phyloP scores from a whole-genome alignment of 352 stramenopile species.

The Pythium scleroteichum region DNA sequence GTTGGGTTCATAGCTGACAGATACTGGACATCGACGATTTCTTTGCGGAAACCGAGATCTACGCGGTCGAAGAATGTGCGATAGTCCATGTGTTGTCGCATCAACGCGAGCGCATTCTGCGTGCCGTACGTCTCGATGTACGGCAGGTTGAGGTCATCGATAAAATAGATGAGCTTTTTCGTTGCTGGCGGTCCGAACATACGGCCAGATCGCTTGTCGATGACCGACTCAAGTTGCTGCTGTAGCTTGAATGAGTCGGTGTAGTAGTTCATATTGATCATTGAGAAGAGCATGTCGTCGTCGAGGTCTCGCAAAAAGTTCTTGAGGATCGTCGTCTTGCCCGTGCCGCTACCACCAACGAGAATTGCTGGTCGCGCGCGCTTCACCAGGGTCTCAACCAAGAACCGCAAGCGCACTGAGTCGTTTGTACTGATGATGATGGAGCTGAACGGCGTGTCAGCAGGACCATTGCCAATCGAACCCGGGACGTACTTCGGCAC shows the following conservation, averaged over 20 bases:
- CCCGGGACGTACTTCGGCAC: slow-evolving; percentile 90
- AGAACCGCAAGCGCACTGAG: slow-evolving; percentile 93
- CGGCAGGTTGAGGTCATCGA: slow-evolving; percentile 96
- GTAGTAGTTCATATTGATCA: slow-evolving; percentile 98
- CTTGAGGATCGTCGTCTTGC: slow-evolving; percentile 97
- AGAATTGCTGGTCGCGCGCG: slow-evolving; percentile 95
- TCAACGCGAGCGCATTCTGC: slow-evolving; percentile 93
- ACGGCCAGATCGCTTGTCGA: slow-evolving; percentile 95
- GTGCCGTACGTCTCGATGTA: slow-evolving; percentile 98
- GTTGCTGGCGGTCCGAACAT: slow-evolving; percentile 95
- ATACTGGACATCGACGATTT: slow-evolving; percentile 97
- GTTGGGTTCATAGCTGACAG: slow-evolving; percentile 97
- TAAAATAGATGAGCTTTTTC: slow-evolving; percentile 97
- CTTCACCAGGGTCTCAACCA: slow-evolving; percentile 94
- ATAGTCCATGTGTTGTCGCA: slow-evolving; percentile 97
- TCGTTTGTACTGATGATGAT: slow-evolving; percentile 97
- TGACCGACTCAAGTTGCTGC: slow-evolving; percentile 95
- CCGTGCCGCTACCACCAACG: slow-evolving; percentile 95
- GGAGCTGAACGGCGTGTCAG: slow-evolving; percentile 95
- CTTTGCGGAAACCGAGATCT: slow-evolving; percentile 96
- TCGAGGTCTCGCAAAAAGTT: slow-evolving; percentile 92
- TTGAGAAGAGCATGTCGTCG: slow-evolving; percentile 95
- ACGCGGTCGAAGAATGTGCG: slow-evolving; percentile 94
- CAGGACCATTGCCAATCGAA: slow-evolving; percentile 91
- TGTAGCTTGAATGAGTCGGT: slow-evolving; percentile 94